A percentile compares a stretch with the other conserved stretches of the same genome.
Conservation (phyloP, 768 basidiomycete genomes). For the Psilocybe subaeruginosa region DNA sequence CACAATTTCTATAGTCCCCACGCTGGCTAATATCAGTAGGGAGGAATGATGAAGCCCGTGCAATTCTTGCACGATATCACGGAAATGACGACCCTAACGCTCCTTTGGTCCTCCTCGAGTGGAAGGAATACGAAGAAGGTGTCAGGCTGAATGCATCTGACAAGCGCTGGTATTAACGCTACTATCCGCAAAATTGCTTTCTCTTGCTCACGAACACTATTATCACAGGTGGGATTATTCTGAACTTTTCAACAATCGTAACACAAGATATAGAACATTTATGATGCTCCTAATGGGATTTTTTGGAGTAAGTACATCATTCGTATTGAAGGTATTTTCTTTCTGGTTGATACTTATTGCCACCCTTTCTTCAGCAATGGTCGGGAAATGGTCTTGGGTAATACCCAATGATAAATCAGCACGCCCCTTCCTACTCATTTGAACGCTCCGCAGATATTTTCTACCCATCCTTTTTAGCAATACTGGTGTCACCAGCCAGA, state of each 20-base stretch:
- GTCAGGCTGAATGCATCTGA: conserved; percentile 54
- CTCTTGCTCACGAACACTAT: not conserved
- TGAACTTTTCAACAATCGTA: conserved; percentile 48
- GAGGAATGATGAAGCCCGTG: conserved; percentile 48
- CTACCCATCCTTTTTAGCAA: conserved; percentile 43
- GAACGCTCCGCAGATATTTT: conserved; percentile 36
- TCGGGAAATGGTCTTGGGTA: conserved; percentile 58
- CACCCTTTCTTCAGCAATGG: conserved; percentile 43
- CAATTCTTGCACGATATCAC: conserved; percentile 54
- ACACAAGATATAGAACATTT: conserved; percentile 47
- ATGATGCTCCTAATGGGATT: conserved; percentile 58
- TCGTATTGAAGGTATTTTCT: not conserved
- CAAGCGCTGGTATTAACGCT: conserved; percentile 51
- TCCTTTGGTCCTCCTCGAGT: conserved; percentile 53
- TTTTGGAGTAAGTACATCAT: conserved; percentile 40
- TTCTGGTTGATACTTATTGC: not conserved
- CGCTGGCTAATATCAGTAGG: conserved; percentile 57
- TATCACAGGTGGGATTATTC: conserved; percentile 50
- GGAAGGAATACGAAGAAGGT: conserved; percentile 53
- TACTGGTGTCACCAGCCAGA: conserved; percentile 42
- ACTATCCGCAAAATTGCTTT: not conserved
- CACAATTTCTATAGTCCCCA: conserved; percentile 38
- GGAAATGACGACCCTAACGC: conserved; percentile 52
- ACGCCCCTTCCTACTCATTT: not conserved
- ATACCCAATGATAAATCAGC: not conserved